Evolutionary conservation across 805 yeast genomes (phyloP), one percentile per base, ranked within the genome.

Genomic region (Novakomyces olei): DNA sequence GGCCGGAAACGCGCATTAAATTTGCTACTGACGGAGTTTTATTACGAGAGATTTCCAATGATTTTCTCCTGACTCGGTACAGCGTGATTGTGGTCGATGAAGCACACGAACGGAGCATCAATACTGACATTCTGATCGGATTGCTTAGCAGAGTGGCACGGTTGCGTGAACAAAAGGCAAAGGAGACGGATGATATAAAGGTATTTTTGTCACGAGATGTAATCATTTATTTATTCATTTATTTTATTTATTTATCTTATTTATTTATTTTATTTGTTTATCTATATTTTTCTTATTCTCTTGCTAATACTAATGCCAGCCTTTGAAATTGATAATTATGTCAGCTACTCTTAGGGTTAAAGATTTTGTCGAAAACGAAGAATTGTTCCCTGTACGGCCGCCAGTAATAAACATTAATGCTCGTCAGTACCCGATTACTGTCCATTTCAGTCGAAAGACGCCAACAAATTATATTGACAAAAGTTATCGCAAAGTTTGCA

Each of bases 1-100:
- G 64, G 36, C 53, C 62, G 9, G 67, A 68, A 29, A 80, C 92
- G 0, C 71, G 73, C 10, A 50, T 80, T 47, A 80, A 80, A 46
- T 80, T 79, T 44, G 79, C 80, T 92, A 80, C 93, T 1, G 93
- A 80, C 57, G 93, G 93, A 66, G 94, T 88, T 16, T 54, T 88
- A 34, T 56, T 91, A 24, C 63, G 96, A 42, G 99, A 88, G 52
- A 72, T 88, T 78, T 74, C 85, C 75, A 60, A 67, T 1, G 98
- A 88, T 46, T 74, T 88, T 38, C 55, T 74, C 39, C 57, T 91
- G 32, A 61, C 67, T 23, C 78, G 76, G 45, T 88, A 88, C 49
- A 81, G 95, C 0, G 72, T 77, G 0, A 63, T 88, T 29, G 65
- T 91, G 18, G 78, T 88, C 37, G 99, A 88, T 57, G 99, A 88